Percentiles rank a stretch among this genome's conserved stretches.
These are phyloP conservation scores for Ophiostoma piceae DNA, from an alignment of 2,329 filamentous ascomycete genomes.

Conservation along the genomic window DNA sequence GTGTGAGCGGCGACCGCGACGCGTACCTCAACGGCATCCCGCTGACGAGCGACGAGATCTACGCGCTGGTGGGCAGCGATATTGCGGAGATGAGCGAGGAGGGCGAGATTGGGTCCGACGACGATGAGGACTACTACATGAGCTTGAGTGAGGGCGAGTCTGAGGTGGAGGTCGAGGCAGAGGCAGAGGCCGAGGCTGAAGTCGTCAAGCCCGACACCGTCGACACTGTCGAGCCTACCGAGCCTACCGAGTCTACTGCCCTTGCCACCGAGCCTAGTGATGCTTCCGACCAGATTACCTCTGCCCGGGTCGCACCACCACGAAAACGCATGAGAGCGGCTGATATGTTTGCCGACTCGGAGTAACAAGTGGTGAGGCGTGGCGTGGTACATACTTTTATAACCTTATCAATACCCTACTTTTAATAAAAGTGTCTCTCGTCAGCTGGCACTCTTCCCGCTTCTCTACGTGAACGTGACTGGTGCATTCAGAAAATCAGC, in stretches of 20 bases:
- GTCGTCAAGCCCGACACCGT: background rate
- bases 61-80: slow-evolving; percentile 19
- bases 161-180: background rate
- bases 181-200: background rate
- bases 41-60: slow-evolving; percentile 35
- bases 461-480: background rate
- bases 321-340: slow-evolving; percentile 66
- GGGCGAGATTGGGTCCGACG: slow-evolving; percentile 26
- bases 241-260: slow-evolving; percentile 28
- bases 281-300: background rate
- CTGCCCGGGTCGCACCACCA: background rate
- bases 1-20: slow-evolving; percentile 23
- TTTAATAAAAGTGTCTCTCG: background rate
- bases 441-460: background rate
- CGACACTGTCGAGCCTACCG: slow-evolving; percentile 12
- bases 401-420: no score
- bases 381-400: background rate
- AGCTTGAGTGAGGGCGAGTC: slow-evolving; percentile 16
- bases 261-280: slow-evolving; percentile 29
- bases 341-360: slow-evolving; percentile 73
- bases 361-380: background rate
- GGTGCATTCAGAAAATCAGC: background rate
- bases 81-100: slow-evolving; percentile 27
- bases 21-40: slow-evolving; percentile 33
- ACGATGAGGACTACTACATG: slow-evolving; percentile 16